Percentiles rank a stretch among this genome's conserved stretches.
Evolutionary conservation across 192 early-diverging fungal genomes (phyloP).

Genomic region (Lunasporangiospora selenospora): DNA sequence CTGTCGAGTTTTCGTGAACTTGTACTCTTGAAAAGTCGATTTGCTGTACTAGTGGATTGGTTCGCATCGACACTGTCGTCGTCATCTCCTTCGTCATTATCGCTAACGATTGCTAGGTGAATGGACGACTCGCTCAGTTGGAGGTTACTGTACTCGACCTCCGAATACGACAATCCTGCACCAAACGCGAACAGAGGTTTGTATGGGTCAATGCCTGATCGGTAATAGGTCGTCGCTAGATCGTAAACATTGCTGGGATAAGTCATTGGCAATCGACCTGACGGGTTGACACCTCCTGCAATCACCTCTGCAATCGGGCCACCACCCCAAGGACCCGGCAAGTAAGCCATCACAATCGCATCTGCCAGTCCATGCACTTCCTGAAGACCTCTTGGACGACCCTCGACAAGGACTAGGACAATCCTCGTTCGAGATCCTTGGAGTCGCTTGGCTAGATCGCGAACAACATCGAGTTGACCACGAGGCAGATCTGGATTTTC

Average conservation of each 20-base stretch:
- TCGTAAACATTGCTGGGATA: slow-evolving; percentile 59
- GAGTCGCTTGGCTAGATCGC: slow-evolving; percentile 32
- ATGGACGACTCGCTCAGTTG: slow-evolving; percentile 9
- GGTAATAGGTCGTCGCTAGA: slow-evolving; percentile 45
- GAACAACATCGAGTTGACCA: slow-evolving; percentile 56
- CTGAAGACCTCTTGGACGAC: slow-evolving; percentile 61
- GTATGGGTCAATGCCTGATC: slow-evolving; percentile 47
- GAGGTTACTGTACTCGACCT: slow-evolving; percentile 55
- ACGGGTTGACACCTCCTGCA: slow-evolving; percentile 62
- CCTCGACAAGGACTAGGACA: slow-evolving; percentile 57
- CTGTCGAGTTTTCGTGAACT: background rate
- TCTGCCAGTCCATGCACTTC: slow-evolving; percentile 46
- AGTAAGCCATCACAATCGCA: slow-evolving; percentile 56
- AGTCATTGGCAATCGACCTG: slow-evolving; percentile 63
- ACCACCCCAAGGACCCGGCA: slow-evolving; percentile 68
- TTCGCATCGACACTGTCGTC: background rate
- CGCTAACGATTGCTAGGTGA: slow-evolving; percentile 10
- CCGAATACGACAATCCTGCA: slow-evolving; percentile 60
- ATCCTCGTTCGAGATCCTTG: slow-evolving; percentile 35
- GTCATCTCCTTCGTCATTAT: background rate
- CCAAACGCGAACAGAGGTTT: slow-evolving; percentile 64
- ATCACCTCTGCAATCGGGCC: slow-evolving; percentile 63
- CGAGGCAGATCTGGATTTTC: slow-evolving; percentile 49
- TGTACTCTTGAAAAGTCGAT: too few relatives aligned
- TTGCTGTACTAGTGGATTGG: too few relatives aligned